phyloP scores from a whole-genome alignment of 176 grass and related monocot genomes.

The Rhynchospora pubera region DNA sequence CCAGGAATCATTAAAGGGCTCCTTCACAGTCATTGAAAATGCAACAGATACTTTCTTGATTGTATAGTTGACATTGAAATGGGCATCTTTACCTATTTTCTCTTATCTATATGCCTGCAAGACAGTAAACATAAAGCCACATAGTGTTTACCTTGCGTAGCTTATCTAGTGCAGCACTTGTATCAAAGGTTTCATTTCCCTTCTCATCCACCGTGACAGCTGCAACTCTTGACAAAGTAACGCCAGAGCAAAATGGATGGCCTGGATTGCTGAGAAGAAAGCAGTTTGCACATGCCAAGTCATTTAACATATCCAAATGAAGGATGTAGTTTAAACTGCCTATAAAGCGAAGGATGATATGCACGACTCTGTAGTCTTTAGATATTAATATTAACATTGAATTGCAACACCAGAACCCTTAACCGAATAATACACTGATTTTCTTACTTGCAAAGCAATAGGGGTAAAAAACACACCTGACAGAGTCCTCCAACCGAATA shows the following conservation, averaged over 20 bases:
- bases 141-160: constrained; percentile 64
- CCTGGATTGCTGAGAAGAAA: constrained; percentile 63
- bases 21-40: neutral
- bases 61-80: neutral
- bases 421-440: neutral
- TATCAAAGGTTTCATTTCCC: constrained; percentile 95
- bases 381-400: neutral
- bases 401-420: neutral
- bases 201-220: constrained; percentile 88
- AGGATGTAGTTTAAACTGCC: neutral
- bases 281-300: neutral
- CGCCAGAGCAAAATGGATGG: constrained; percentile 79
- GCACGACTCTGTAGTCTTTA: neutral
- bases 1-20: neutral
- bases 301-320: neutral
- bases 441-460: neutral
- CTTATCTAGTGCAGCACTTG: constrained; percentile 94
- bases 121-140: neutral
- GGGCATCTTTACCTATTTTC: neutral
- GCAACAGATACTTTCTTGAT: neutral
- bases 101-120: neutral
- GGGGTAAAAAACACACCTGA: constrained; percentile 45
- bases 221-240: constrained; percentile 93
- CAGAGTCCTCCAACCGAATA: constrained; percentile 95
- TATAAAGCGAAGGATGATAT: neutral